Conservation (phyloP, 1,284 basidiomycete genomes). For the Pseudozyma thailandica region DNA sequence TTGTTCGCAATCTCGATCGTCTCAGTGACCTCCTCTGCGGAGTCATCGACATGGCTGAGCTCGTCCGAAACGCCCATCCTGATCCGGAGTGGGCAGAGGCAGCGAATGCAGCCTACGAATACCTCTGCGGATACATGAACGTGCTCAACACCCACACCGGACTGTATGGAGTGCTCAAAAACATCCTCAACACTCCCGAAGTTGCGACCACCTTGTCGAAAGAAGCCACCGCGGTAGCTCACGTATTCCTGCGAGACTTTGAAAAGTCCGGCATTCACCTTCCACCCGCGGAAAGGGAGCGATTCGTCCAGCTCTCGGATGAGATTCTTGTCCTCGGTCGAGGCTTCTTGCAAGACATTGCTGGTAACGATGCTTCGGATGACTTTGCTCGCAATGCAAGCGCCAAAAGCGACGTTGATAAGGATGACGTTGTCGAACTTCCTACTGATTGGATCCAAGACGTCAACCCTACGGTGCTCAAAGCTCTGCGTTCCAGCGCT, state of each 20-base stretch:
- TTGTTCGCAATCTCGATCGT: slow-evolving; percentile 75
- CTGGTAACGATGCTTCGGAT: slow-evolving; percentile 47
- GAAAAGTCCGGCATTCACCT: slow-evolving; percentile 96
- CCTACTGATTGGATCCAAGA: slow-evolving; percentile 48
- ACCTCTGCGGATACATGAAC: slow-evolving; percentile 96
- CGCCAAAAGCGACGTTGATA: slow-evolving; percentile 18
- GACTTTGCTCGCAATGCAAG: slow-evolving; percentile 37
- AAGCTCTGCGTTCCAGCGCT: slow-evolving; percentile 20
- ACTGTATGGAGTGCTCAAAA: slow-evolving; percentile 73
- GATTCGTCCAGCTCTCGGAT: slow-evolving; percentile 90
- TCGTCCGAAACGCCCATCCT: slow-evolving; percentile 92
- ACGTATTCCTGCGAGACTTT: slow-evolving; percentile 95
- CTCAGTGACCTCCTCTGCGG: slow-evolving; percentile 94
- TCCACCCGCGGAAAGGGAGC: slow-evolving; percentile 78
- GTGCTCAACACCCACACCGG: slow-evolving; percentile 94
- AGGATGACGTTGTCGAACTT: slow-evolving; percentile 30
- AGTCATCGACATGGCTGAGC: slow-evolving; percentile 94
- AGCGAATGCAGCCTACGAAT: slow-evolving; percentile 88
- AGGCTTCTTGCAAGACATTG: slow-evolving; percentile 76
- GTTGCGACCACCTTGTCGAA: slow-evolving; percentile 62
- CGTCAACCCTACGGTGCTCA: slow-evolving; percentile 40
- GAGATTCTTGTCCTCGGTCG: slow-evolving; percentile 89
- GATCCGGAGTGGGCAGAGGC: slow-evolving; percentile 82
- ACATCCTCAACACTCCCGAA: slow-evolving; percentile 67
- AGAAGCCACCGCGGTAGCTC: slow-evolving; percentile 75